phyloP scores from a whole-genome alignment of 257 asterid species.

The Pogostemon cablin region DNA sequence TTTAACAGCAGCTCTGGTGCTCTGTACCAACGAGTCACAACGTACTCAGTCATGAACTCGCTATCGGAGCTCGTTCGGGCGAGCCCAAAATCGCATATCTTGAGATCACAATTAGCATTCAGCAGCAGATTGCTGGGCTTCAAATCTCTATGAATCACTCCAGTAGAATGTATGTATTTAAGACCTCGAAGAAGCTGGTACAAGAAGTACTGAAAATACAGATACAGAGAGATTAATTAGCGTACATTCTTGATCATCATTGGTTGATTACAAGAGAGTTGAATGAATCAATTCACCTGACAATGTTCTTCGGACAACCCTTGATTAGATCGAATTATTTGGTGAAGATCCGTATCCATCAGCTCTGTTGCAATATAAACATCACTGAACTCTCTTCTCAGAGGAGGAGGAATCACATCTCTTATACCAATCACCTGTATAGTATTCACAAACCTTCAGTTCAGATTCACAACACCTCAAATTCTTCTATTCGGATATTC shows the following conservation, averaged over 20 bases:
- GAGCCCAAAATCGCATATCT: conserved; percentile 94
- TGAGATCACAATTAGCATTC: conserved; percentile 91
- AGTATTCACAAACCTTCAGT: conserved; percentile 8
- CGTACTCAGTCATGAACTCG: conserved; percentile 95
- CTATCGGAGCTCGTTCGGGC: conserved; percentile 84
- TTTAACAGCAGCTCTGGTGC: conserved; percentile 90
- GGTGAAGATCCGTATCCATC: conserved; percentile 99
- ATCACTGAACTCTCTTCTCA: conserved; percentile 79
- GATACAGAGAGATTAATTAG: conserved; percentile 26
- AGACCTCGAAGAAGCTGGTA: conserved; percentile 92
- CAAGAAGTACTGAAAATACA: conserved; percentile 76
- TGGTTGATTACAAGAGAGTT: background rate
- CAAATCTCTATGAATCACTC: conserved; percentile 86
- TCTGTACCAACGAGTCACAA: conserved; percentile 98
- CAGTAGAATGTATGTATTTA: conserved; percentile 92
- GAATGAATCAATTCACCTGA: conserved; percentile 53
- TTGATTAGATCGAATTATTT: conserved; percentile 93
- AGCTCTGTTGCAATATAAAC: conserved; percentile 78
- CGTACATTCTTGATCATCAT: background rate
- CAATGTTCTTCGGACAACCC: conserved; percentile 89
- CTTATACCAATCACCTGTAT: conserved; percentile 69
- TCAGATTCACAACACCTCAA: background rate
- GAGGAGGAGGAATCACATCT: conserved; percentile 96
- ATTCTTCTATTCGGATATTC: background rate
- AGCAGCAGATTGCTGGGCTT: conserved; percentile 92